A percentile compares a stretch with the other conserved stretches of the same genome.
Evolutionary conservation across 2,329 filamentous ascomycete species (phyloP).

Genomic region (Alternaria arbusti): DNA sequence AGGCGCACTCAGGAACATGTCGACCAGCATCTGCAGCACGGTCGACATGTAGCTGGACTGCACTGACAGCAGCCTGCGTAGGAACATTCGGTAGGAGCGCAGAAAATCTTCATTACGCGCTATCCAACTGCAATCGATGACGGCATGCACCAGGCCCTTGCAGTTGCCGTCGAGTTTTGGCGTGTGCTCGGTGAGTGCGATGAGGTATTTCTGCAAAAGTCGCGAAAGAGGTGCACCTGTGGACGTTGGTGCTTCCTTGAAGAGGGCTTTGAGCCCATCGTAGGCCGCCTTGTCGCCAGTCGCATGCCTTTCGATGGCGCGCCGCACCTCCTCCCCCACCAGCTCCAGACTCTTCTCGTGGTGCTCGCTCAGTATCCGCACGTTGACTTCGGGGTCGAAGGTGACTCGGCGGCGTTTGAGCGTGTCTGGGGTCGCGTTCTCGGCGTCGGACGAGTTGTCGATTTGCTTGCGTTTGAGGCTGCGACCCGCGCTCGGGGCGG

Average conservation of each 20-base stretch:
- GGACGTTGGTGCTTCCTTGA: constrained; percentile 55
- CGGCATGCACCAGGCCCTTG: constrained; percentile 63
- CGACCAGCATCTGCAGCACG: constrained; percentile 80
- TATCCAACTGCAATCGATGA: constrained; percentile 66
- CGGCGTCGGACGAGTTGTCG: constrained; percentile 37
- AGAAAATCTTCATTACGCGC: constrained; percentile 67
- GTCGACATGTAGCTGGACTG: constrained; percentile 78
- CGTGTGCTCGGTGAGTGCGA: constrained; percentile 64
- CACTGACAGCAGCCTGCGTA: constrained; percentile 75
- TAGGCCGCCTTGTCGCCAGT: constrained; percentile 63
- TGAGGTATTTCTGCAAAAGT: constrained; percentile 63
- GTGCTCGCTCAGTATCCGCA: constrained; percentile 52
- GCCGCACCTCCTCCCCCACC: constrained; percentile 66
- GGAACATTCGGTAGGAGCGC: constrained; percentile 61
- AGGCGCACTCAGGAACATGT: constrained; percentile 72
- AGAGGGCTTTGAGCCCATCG: constrained; percentile 61
- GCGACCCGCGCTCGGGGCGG: constrained; percentile 37
- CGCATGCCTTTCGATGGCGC: constrained; percentile 62
- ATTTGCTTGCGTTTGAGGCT: constrained; percentile 49
- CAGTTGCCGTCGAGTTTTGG: constrained; percentile 63
- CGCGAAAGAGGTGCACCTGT: constrained; percentile 59
- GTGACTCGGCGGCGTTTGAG: constrained; percentile 56
- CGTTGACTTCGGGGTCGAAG: constrained; percentile 57
- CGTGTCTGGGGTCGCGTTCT: constrained; percentile 42
- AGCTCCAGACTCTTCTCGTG: constrained; percentile 63